These are phyloP conservation scores for Cladophialophora yegresii DNA, from an alignment of 2,329 filamentous ascomycete species.

Conservation along the genomic window DNA sequence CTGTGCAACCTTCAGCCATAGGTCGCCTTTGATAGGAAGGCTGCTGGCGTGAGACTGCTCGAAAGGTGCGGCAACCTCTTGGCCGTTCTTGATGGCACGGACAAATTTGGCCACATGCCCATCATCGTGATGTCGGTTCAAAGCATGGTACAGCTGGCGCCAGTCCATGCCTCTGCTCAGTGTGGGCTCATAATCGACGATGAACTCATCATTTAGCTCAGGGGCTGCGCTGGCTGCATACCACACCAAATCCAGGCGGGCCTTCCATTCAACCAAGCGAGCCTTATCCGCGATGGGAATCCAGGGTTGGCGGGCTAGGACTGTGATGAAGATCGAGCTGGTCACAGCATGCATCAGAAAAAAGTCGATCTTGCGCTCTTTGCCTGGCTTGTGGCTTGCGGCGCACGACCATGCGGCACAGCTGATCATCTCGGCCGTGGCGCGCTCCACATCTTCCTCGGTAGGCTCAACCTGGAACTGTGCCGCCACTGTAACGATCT, in stretches of 20 bases:
- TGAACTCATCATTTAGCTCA: background rate
- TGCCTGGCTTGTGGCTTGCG: background rate
- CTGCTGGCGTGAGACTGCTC: background rate
- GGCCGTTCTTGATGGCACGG: background rate
- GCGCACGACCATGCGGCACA: background rate
- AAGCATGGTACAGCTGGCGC: background rate
- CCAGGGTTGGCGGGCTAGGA: background rate
- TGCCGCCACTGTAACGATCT: background rate
- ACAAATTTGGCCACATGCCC: background rate
- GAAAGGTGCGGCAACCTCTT: background rate
- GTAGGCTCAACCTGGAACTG: background rate
- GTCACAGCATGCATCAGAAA: background rate
- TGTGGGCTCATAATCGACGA: background rate
- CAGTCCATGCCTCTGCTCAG: background rate
- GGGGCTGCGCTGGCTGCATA: background rate
- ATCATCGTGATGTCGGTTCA: conserved; percentile 1
- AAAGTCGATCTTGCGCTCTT: background rate
- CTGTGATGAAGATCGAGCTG: background rate
- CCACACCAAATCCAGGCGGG: background rate
- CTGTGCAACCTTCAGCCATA: background rate
- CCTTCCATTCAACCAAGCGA: background rate
- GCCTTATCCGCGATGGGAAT: background rate
- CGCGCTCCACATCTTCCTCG: background rate
- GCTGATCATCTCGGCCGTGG: background rate
- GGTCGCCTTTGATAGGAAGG: background rate